A percentile compares a stretch with the other conserved stretches of the same genome.
These are phyloP conservation scores for Ballota nigra DNA, from an alignment of 257 asterid species.

Conservation along the genomic window DNA sequence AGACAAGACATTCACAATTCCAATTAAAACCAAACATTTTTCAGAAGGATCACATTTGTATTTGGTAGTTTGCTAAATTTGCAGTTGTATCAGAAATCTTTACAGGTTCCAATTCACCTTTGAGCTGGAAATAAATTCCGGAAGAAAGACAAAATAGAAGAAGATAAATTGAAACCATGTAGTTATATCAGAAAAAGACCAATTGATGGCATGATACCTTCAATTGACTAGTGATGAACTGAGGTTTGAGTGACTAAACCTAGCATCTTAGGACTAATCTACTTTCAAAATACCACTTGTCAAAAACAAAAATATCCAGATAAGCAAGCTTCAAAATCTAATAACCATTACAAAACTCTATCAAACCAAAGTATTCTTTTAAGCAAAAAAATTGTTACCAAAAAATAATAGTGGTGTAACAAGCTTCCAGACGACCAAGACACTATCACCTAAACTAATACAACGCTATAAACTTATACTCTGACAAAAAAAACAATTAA, in stretches of 20 bases:
- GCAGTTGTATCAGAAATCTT: conserved; percentile 97
- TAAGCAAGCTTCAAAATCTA: too few relatives aligned
- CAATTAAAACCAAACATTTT: conserved; percentile 97
- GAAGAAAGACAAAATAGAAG: conserved; percentile 10
- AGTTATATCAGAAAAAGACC: conserved; percentile 1
- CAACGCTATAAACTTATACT: too few relatives aligned
- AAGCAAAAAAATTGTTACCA: conserved; percentile 15
- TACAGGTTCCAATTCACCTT: conserved; percentile 91
- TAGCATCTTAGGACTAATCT: conserved; percentile 89
- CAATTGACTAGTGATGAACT: conserved; percentile 92
- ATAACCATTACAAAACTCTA: neutral
- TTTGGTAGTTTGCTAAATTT: conserved; percentile 84
- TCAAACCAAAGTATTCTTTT: neutral
- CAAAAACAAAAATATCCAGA: conserved; percentile 20
- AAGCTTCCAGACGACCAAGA: neutral
- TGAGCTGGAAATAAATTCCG: conserved; percentile 7
- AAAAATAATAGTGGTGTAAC: neutral
- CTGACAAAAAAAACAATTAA: too few relatives aligned
- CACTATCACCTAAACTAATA: neutral
- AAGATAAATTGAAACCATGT: neutral
- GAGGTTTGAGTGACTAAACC: conserved; percentile 93
- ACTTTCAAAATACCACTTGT: conserved; percentile 97
- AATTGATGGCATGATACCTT: conserved; percentile 45
- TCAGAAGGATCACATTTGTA: conserved; percentile 96
- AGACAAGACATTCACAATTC: too few relatives aligned